Evolutionary conservation across 2,329 filamentous ascomycete genomes (phyloP), one percentile per base, ranked within the genome.

Genomic region (Xylaria sp.): DNA sequence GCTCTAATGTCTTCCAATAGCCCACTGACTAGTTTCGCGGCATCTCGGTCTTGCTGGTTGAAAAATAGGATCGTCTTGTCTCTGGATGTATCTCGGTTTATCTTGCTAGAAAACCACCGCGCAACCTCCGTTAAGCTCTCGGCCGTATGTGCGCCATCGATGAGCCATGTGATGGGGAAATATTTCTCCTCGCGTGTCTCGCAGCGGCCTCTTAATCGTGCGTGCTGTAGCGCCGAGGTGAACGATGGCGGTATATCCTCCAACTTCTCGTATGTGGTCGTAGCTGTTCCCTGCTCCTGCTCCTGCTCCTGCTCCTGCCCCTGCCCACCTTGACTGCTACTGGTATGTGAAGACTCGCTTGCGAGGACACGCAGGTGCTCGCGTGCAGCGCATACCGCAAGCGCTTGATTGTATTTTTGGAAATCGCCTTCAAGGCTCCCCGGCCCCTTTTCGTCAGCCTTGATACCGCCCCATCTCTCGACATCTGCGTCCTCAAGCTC

Each of bases 11-110:
- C 88, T 10, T 83, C 78, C 65, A 94, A 84, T 1, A 97, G 83
- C 0, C 85, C 86, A 39, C 81, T 82, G 2, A 95, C 87, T 1
- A 97, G 85, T 18, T 87, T 83, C 3, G 84, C 82, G 5, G 92
- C 92, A 76, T 97, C 90, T 39, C 94, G 89, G 10, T 93, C 94
- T 77, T 97, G 94, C 80, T 98, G 95, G 80, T 98, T 98, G 85
- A 98, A 98, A 57, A 98, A 86, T 55, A 98, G 82, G 0, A 93
- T 83, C 6, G 82, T 78, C 54, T 83, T 62, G 8, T 78, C 77
- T 0, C 70, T 67, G 23, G 3, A 0, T 10, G 23, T 10, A 5
- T 39, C 28, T 3, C 13, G 9, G 0, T 65, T 51, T 10, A 69
- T 46, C 77, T 85, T 82, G 8, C 81, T 81, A 1, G 87, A 88